Evolutionary conservation across 192 early-diverging fungal species (phyloP), one percentile per base, ranked within the genome.

Genomic region (Umbelopsis ramanniana): DNA sequence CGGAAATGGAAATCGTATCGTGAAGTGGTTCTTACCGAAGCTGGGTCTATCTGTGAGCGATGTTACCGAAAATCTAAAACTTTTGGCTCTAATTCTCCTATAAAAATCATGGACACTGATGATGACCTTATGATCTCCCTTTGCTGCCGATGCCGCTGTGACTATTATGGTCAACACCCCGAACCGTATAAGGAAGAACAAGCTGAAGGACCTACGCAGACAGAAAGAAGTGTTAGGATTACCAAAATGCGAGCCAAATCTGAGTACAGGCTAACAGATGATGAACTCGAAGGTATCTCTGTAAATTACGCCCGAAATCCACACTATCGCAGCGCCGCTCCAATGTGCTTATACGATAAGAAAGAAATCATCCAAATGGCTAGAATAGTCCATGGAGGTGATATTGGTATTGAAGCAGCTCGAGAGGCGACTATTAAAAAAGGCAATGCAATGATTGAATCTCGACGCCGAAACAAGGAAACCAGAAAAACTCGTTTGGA

Each of bases 381-480:
- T 33, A 57, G 54, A 29, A 1, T 29, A 35, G 23, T 57, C 10
- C 54, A 57, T 57, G 54, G 54, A 57, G 54, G 54, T 17, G 54
- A 57, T 29, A 17, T 57, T 17, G 54, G 54, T 33, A 57, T 57
- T 17, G 29, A 9, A 9, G 24, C 23, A 17, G 54, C 54, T 17
- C 23, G 26, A 11, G 14, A 57, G 5, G 54, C 54, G 33, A 57
- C 24, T 57, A 9, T 14, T 23, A 5, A 12, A 57, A 57, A 23
- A 14, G 54, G 24, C 6, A 57, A 21, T 6, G 15, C 14, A 0
- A n/a, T 50, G n/a, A 6, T 17, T 12, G 48, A 50, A 50, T 4
- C 48, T 6, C 48, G 48, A 17, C 9, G 15, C 1, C 15, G n/a
- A 50, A 50, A 50, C 48, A 10, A n/a, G 48, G 48, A 50, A 19